A percentile compares a stretch with the other conserved stretches of the same genome.
Evolutionary conservation across 345 rosid genomes (phyloP).

Genomic region (Salix arbutifolia): DNA sequence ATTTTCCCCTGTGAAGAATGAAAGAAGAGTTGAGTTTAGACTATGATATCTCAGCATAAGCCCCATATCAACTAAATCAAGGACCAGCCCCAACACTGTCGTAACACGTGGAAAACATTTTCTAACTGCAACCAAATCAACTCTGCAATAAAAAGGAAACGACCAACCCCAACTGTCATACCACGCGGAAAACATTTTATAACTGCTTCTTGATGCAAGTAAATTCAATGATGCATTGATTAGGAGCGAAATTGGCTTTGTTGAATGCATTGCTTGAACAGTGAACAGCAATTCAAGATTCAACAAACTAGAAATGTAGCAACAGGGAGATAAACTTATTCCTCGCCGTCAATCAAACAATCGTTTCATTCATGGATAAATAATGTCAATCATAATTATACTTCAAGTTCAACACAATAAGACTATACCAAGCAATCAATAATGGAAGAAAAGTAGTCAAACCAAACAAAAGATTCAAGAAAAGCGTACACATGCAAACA

Average conservation of each 20-base stretch:
- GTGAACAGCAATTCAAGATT: constrained; percentile 3
- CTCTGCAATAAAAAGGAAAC: background rate
- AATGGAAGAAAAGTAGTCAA: background rate
- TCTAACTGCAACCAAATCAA: no score
- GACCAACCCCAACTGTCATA: background rate
- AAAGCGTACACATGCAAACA: background rate
- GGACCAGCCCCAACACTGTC: background rate
- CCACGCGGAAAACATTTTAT: background rate
- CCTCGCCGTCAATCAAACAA: background rate
- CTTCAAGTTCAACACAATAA: background rate
- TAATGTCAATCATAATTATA: background rate
- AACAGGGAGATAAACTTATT: background rate
- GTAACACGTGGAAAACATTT: background rate
- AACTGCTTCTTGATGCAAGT: background rate
- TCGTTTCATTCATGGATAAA: background rate
- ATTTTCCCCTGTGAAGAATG: constrained; percentile 67
- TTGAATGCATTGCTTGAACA: background rate
- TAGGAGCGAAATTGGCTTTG: constrained; percentile 3
- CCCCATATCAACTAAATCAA: background rate
- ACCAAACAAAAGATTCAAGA: background rate
- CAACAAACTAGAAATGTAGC: background rate
- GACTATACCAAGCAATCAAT: background rate
- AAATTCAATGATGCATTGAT: background rate
- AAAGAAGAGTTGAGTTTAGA: constrained; percentile 16
- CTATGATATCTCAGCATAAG: background rate